Percentiles rank a stretch among this genome's conserved stretches.
These are phyloP conservation scores for Malassezia globosa DNA, from an alignment of 1,284 basidiomycete genomes.

Conservation along the genomic window DNA sequence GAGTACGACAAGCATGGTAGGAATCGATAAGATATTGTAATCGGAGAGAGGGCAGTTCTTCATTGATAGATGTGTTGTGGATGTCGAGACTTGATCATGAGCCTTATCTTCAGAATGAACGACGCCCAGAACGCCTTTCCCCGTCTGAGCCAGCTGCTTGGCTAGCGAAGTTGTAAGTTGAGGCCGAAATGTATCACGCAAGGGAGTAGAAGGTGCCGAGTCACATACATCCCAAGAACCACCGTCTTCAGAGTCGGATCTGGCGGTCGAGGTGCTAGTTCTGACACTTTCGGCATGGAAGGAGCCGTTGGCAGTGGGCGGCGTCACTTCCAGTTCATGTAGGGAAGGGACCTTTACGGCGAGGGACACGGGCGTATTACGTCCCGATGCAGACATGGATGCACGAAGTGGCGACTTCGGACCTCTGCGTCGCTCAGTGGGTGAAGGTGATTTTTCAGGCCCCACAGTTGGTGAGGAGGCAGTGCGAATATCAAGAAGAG, in stretches of 20 bases:
- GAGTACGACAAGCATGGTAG: slow-evolving; percentile 30
- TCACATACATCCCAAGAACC: not conserved
- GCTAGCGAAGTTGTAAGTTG: not conserved
- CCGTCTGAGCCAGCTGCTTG: not conserved
- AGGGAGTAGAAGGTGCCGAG: not conserved
- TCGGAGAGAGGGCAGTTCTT: not conserved
- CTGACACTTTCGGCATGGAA: not conserved
- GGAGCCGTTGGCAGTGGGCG: not conserved
- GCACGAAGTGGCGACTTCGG: not conserved
- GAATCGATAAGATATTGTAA: slow-evolving; percentile 1
- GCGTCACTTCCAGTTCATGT: not conserved
- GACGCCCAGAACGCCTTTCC: slow-evolving; percentile 1
- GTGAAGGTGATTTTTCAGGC: not conserved
- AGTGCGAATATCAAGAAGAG: not conserved
- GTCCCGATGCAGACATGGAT: not conserved
- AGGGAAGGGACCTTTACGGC: not conserved
- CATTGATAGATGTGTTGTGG: slow-evolving; percentile 14
- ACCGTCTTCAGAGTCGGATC: not conserved
- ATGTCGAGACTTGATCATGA: not conserved
- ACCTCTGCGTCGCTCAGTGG: not conserved
- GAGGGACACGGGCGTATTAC: not conserved
- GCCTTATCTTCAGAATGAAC: not conserved
- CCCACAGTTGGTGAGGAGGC: not conserved
- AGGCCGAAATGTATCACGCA: not conserved
- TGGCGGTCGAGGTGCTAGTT: not conserved